Evolutionary conservation across 163 green algal species (phyloP), one percentile per base, ranked within the genome.

Genomic region (Chlamydomonas reinhardtii): DNA sequence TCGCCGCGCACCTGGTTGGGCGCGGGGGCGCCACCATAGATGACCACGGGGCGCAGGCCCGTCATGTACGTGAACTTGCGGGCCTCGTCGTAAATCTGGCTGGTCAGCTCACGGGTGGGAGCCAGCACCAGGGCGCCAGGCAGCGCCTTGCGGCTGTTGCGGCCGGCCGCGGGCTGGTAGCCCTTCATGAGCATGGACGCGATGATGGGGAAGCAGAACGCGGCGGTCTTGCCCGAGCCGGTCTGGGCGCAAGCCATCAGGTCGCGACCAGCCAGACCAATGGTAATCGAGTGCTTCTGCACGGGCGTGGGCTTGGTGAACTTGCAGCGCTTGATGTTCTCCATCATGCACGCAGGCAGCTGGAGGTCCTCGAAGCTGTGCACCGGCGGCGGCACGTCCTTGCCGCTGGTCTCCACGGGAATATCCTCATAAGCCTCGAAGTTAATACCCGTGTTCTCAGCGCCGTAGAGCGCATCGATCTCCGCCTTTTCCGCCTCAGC

Each of bases 391-490:
- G 98, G 98, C 27, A 96, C 91, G 77, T 99, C 92, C 34, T 94
- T 80, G 31, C 98, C 98, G 66, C 91, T 96, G 35, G 95, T 97
- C 91, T 99, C 97, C 59, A 99, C 98, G 9, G 98, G 98, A 88
- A 99, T 99, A 93, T 99, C 98, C 84, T 99, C 97, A 83, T 99
- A 99, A 3, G 97, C 97, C 64, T 99, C 96, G 85, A 99, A 99
- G 92, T 99, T 97, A 86, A 99, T 99, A 73, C 96, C 98, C 4
- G 97, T 99, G 93, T 99, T 99, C 92, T 99, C 96, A 96, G 73
- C 97, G 61, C 83, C 87, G 59, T 92, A 92, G n/a, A 92, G 73
- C 27, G 85, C 86, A 64, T 92, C 89, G 61, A 92, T 89, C 77
- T 98, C 94, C 0, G 92, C 91, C 71, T 95, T 94, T 80, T 96